A percentile compares a stretch with the other conserved stretches of the same genome.
Evolutionary conservation across 2,329 filamentous ascomycete genomes (phyloP).

Genomic region (Colletotrichum musae): DNA sequence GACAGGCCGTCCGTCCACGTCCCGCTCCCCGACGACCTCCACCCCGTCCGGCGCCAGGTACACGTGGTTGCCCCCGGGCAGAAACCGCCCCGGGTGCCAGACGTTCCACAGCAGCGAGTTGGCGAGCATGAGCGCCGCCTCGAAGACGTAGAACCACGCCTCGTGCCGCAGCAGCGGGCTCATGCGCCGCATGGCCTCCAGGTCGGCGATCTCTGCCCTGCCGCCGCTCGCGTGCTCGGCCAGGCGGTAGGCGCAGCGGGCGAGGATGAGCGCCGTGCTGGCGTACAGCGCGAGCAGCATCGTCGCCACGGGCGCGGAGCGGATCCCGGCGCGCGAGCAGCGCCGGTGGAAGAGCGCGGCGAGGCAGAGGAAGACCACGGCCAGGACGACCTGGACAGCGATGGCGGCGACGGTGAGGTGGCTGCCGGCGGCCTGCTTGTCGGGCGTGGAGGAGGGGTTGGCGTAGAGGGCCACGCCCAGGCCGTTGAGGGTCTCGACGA

Average conservation of each 20-base stretch:
- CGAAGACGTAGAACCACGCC: constrained; percentile 72
- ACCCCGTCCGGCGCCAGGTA: constrained; percentile 65
- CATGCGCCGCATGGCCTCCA: constrained; percentile 44
- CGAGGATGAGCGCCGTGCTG: constrained; percentile 59
- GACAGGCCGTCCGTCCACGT: constrained; percentile 2
- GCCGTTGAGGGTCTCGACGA: constrained; percentile 64
- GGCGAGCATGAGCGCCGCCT: constrained; percentile 65
- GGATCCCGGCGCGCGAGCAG: constrained; percentile 44
- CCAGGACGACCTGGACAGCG: constrained; percentile 62
- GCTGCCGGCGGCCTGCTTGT: constrained; percentile 52
- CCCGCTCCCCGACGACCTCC: constrained; percentile 21
- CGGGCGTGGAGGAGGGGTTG: constrained; percentile 50
- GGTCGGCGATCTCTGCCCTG: constrained; percentile 21
- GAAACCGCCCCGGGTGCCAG: constrained; percentile 64
- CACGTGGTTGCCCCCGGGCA: constrained; percentile 63
- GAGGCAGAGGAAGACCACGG: constrained; percentile 60
- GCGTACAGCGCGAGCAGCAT: constrained; percentile 58
- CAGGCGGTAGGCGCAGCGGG: constrained; percentile 65
- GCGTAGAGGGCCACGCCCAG: constrained; percentile 58
- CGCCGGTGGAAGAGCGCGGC: constrained; percentile 61
- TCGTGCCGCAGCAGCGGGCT: constrained; percentile 68
- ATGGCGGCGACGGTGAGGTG: constrained; percentile 58
- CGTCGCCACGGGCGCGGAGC: constrained; percentile 40
- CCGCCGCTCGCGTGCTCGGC: constrained; percentile 59
- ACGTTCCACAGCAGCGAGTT: constrained; percentile 66